Evolutionary conservation across 257 asterid species (phyloP).

Genomic region (Ophiorrhiza pumila): DNA sequence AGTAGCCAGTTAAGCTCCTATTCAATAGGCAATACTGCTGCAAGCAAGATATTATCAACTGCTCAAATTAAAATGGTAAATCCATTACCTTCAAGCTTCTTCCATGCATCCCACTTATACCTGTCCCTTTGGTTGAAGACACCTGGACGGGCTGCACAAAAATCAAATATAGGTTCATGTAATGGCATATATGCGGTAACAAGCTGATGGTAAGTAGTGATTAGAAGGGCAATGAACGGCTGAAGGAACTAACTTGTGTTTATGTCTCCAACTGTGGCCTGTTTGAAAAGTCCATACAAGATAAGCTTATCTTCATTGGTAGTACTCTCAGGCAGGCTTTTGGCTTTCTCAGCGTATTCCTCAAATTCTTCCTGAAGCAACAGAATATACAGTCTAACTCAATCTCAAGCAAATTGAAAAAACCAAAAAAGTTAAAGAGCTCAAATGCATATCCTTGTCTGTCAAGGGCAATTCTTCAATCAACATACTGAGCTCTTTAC

Average conservation of each 20-base stretch:
- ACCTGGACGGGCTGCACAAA: slow-evolving; percentile 82
- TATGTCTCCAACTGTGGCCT: slow-evolving; percentile 70
- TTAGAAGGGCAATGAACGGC: neutral
- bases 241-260: slow-evolving; percentile 59
- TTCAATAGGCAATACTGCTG: too few species aligned
- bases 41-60: neutral
- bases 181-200: neutral
- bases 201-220: neutral
- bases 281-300: slow-evolving; percentile 85
- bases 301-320: slow-evolving; percentile 67
- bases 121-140: slow-evolving; percentile 69
- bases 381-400: neutral
- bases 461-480: neutral
- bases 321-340: slow-evolving; percentile 72
- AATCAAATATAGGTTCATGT: neutral
- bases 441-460: neutral
- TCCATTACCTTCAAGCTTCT: slow-evolving; percentile 76
- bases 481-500: neutral
- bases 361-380: slow-evolving; percentile 83
- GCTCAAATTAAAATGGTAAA: neutral
- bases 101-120: slow-evolving; percentile 99
- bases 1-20: neutral
- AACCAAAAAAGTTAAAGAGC: neutral
- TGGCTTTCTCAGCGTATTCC: slow-evolving; percentile 78
- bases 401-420: neutral